Percentiles rank a stretch among this genome's conserved stretches.
These are phyloP conservation scores for Alternaria conjuncta DNA, from an alignment of 2,329 filamentous ascomycete species.

Conservation along the genomic window DNA sequence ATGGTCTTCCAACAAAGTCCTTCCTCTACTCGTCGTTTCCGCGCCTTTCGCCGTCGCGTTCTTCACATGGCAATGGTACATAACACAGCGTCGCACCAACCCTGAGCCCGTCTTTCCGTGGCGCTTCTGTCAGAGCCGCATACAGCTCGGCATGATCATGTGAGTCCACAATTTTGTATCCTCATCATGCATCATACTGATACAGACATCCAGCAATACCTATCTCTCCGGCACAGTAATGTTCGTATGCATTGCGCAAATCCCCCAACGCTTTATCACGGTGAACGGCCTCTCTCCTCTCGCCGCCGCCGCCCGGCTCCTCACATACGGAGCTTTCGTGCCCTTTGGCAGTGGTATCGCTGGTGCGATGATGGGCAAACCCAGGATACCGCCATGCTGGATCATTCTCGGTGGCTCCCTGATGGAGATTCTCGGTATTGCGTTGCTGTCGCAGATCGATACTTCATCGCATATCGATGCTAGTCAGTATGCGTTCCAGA, in stretches of 20 bases:
- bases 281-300: constrained; percentile 17
- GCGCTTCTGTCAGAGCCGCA: constrained; percentile 14
- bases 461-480: neutral
- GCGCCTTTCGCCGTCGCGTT: constrained; percentile 17
- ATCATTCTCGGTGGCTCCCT: constrained; percentile 11
- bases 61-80: constrained; percentile 20
- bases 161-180: neutral
- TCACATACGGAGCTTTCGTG: constrained; percentile 21
- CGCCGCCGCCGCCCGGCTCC: constrained; percentile 12
- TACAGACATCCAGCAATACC: constrained; percentile 8
- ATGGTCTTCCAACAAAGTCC: constrained; percentile 13
- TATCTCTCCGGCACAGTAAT: constrained; percentile 16
- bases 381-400: constrained; percentile 5
- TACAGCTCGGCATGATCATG: constrained; percentile 13
- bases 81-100: constrained; percentile 6
- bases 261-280: constrained; percentile 25
- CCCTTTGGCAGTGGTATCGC: constrained; percentile 13
- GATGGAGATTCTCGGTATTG: constrained; percentile 15
- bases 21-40: constrained; percentile 16
- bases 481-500: constrained; percentile 21
- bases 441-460: constrained; percentile 2
- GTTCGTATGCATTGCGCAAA: constrained; percentile 15
- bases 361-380: constrained; percentile 4
- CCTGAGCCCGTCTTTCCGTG: constrained; percentile 27
- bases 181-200: neutral